phyloP scores from a whole-genome alignment of 257 asterid species.

The Handroanthus guayacan region DNA sequence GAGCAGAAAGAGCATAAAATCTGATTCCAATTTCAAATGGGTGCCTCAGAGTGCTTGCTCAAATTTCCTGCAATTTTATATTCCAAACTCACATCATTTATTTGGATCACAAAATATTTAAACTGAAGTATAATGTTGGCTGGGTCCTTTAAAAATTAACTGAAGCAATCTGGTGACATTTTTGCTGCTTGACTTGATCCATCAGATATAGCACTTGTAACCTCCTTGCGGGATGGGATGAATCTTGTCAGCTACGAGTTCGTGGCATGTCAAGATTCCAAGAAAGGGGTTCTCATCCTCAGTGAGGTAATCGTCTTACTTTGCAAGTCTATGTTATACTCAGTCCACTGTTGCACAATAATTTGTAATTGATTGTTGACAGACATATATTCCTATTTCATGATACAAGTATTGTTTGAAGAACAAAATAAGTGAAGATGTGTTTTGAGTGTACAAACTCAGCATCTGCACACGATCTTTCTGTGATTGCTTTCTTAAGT shows the following conservation, averaged over 20 bases:
- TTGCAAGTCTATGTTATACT: constrained; percentile 16
- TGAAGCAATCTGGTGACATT: constrained; percentile 25
- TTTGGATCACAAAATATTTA: constrained; percentile 20
- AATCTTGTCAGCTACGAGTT: constrained; percentile 93
- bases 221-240: constrained; percentile 93
- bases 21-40: neutral
- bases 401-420: constrained; percentile 18
- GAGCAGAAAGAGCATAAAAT: constrained; percentile 12
- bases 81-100: neutral
- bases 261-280: constrained; percentile 86
- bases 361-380: constrained; percentile 1
- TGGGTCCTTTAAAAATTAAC: constrained; percentile 9
- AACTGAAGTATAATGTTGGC: neutral
- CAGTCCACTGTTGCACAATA: neutral
- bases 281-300: constrained; percentile 88
- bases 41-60: constrained; percentile 7
- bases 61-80: constrained; percentile 4
- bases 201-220: constrained; percentile 81
- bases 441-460: constrained; percentile 5
- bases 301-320: constrained; percentile 65
- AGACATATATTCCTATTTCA: constrained; percentile 17
- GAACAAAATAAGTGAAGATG: neutral
- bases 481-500: constrained; percentile 3
- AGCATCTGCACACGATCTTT: constrained; percentile 12
- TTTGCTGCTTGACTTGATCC: constrained; percentile 33